Evolutionary conservation across 2,329 filamentous ascomycete genomes (phyloP).

Genomic region (Penicillium sclerotiorum): DNA sequence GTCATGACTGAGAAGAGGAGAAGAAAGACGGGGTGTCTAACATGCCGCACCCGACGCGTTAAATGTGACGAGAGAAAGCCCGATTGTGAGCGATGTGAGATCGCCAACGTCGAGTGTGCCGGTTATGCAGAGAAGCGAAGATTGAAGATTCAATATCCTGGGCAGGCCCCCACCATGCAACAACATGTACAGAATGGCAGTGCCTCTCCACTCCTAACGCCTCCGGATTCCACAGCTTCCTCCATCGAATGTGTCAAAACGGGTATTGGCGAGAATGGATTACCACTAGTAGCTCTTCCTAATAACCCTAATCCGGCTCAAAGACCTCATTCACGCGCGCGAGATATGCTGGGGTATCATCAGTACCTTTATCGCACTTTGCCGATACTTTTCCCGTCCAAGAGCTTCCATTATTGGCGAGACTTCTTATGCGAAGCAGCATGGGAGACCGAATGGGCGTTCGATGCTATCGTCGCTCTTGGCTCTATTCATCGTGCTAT

Average conservation of each 20-base stretch:
- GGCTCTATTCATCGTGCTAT: constrained; percentile 22
- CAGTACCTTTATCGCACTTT: constrained; percentile 24
- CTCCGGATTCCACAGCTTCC: not conserved
- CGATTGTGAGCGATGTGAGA: constrained; percentile 12
- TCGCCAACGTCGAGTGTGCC: constrained; percentile 22
- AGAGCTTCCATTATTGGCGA: constrained; percentile 20
- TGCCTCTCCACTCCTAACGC: not conserved
- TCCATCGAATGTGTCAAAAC: not conserved
- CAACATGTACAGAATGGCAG: not conserved
- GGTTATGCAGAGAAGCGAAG: constrained; percentile 24
- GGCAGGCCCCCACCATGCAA: constrained; percentile 1
- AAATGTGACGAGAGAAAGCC: constrained; percentile 20
- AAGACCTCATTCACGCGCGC: constrained; percentile 22
- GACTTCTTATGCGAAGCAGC: constrained; percentile 23
- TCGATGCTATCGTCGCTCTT: constrained; percentile 22
- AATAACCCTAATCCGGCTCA: constrained; percentile 20
- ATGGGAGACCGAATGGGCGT: constrained; percentile 25
- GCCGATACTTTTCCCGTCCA: constrained; percentile 16
- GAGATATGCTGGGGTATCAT: constrained; percentile 24
- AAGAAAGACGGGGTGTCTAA: constrained; percentile 16
- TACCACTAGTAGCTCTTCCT: constrained; percentile 20
- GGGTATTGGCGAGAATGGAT: constrained; percentile 4
- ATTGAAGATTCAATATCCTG: constrained; percentile 7
- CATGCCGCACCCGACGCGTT: constrained; percentile 14
- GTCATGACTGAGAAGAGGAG: constrained; percentile 5